Percentiles rank a stretch among this genome's conserved stretches.
phyloP scores from a whole-genome alignment of 2,329 filamentous ascomycete genomes.

The Monosporascus sp. region DNA sequence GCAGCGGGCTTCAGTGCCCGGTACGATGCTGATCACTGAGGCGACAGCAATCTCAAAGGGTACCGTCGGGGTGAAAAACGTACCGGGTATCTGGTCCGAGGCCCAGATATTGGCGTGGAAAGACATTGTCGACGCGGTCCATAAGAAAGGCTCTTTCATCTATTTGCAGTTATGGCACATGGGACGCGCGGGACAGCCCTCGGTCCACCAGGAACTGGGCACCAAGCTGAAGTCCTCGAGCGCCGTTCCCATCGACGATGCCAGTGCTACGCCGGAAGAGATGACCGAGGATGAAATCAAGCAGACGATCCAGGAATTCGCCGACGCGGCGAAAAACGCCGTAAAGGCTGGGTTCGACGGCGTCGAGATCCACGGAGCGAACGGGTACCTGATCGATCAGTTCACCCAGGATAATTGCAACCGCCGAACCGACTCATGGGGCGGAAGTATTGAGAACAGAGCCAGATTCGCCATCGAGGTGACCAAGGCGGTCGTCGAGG shows the following conservation, averaged over 20 bases:
- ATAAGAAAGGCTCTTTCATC: constrained; percentile 56
- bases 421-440: constrained; percentile 50
- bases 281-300: constrained; percentile 65
- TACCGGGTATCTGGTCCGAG: constrained; percentile 53
- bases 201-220: constrained; percentile 35
- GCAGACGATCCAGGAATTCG: constrained; percentile 56
- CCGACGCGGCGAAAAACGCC: constrained; percentile 49
- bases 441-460: constrained; percentile 52
- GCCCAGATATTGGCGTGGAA: constrained; percentile 59
- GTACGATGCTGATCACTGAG: constrained; percentile 52
- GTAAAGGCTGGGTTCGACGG: constrained; percentile 64
- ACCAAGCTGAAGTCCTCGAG: constrained; percentile 42
- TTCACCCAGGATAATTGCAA: constrained; percentile 53
- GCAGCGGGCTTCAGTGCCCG: constrained; percentile 29
- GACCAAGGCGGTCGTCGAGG: constrained; percentile 44
- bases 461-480: constrained; percentile 49
- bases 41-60: constrained; percentile 47
- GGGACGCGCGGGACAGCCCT: constrained; percentile 45
- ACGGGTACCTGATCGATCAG: constrained; percentile 51
- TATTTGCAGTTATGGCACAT: constrained; percentile 63
- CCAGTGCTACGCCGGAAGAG: constrained; percentile 50
- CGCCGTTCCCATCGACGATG: constrained; percentile 40
- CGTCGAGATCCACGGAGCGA: constrained; percentile 43
- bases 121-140: constrained; percentile 55
- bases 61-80: constrained; percentile 40